phyloP scores from a whole-genome alignment of 1,284 basidiomycete genomes.

The Naganishia sp. region DNA sequence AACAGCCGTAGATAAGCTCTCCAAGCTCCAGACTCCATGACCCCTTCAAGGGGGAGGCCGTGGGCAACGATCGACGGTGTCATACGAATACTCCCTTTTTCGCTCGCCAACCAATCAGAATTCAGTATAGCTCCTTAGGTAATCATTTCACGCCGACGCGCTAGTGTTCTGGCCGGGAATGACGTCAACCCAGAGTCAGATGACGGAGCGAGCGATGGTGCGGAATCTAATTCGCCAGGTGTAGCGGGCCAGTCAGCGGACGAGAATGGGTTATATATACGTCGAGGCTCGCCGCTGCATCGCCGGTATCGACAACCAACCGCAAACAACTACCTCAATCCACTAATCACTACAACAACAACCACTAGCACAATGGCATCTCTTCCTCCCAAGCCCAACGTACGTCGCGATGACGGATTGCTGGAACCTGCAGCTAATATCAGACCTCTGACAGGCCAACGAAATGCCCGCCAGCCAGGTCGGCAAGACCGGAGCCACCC shows the following conservation, averaged over 20 bases:
- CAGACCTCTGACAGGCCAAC: slow-evolving; percentile 38
- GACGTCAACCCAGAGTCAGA: slow-evolving; percentile 11
- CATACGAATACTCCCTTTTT: too few species aligned
- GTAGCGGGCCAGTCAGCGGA: slow-evolving; percentile 2
- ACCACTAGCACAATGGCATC: slow-evolving; percentile 29
- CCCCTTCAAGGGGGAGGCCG: too few species aligned
- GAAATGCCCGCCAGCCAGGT: slow-evolving; percentile 45
- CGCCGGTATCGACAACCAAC: too few species aligned
- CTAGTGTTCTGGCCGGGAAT: neutral
- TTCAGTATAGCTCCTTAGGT: neutral
- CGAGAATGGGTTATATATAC: slow-evolving; percentile 17
- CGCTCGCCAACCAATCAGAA: too few species aligned
- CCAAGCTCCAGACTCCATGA: too few species aligned
- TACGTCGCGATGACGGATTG: neutral
- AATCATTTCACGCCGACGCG: neutral
- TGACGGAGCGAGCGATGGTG: slow-evolving; percentile 16
- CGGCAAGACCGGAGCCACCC: slow-evolving; percentile 46
- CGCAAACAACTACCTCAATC: neutral
- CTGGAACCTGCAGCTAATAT: too few species aligned
- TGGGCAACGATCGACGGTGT: too few species aligned
- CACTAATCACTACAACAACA: neutral
- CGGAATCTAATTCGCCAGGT: slow-evolving; percentile 12
- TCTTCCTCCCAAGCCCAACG: slow-evolving; percentile 31
- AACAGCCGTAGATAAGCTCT: too few species aligned
- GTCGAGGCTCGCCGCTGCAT: neutral